Base-by-base conservation (phyloP, 2,329 filamentous ascomycete species). In the Sclerotinia nivalis region DNA sequence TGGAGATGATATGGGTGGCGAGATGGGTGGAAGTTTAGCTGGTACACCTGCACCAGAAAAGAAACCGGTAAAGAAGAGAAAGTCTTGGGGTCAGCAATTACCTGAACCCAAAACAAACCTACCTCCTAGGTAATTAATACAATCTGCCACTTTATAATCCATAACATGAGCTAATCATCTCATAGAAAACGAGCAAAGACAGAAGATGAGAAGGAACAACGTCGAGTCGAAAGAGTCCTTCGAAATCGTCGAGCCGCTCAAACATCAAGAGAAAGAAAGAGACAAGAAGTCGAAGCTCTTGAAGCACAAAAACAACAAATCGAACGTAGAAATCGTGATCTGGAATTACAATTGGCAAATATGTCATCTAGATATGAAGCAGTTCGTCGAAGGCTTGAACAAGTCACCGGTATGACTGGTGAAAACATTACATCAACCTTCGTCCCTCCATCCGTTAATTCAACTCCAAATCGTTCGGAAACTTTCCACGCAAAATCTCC, bases 201-300 rank as follows among this genome's bases (percentile, higher is more conserved):
- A 3, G 95, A 97, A 77, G 96, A 97, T 78, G 96, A 99, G 82
- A 99, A 99, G 83, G 96, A 98, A 82, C 96, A 99, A 82, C 91
- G 96, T 58, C 92, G 96, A 72, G 96, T 98, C 69, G 96, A 99
- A 84, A 93, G 96, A 72, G 96, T 99, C 74, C 93, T 98, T 76
- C 91, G 96, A 58, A 99, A 99, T 80, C 93, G 96, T 74, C 92
- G 94, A 71, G 96, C 96, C 59, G 96, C 96, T 54, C 96, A 98
- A 85, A 97, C 96, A 71, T 99, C 96, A 5, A 87, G 96, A 65
- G 96, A 99, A 64, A 77, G 78, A 43, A 79, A 79, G 72, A 75
- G 78, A 40, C 77, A 89, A 75, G 90, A 98, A 81, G 93, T 97
- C 52, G 96, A 98, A 82, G 90, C 90, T 58, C 87, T 98, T 45